These are phyloP conservation scores for Meyerozyma guilliermondii DNA, from an alignment of 1,139 yeast genomes.

Conservation along the genomic window DNA sequence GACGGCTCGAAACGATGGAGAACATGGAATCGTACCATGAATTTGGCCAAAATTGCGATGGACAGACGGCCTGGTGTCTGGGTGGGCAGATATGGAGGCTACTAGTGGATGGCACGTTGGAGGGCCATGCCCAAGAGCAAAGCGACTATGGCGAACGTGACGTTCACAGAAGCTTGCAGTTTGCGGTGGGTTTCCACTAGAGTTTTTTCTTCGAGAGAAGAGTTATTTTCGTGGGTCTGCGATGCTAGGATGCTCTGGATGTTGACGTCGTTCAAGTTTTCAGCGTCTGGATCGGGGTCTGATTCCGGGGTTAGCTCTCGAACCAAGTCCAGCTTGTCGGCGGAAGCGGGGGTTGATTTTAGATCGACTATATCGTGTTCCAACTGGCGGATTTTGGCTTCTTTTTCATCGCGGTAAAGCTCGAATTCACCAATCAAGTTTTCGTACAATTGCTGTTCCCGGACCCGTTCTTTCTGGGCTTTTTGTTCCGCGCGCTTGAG, in stretches of 20 bases:
- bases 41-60: not conserved
- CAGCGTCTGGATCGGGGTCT: not conserved
- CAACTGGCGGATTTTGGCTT: not conserved
- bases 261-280: not conserved
- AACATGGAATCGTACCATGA: not conserved
- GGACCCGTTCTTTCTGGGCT: not conserved
- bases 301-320: not conserved
- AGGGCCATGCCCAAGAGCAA: not conserved
- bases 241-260: not conserved
- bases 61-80: not conserved
- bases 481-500: not conserved
- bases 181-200: not conserved
- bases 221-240: not conserved
- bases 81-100: too few species aligned
- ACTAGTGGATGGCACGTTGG: not conserved
- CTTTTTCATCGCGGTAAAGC: not conserved
- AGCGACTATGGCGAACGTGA: not conserved
- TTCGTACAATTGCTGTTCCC: not conserved
- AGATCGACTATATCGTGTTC: not conserved
- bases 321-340: not conserved
- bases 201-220: not conserved
- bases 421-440: constrained; percentile 1
- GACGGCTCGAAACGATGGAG: not conserved
- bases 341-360: not conserved
- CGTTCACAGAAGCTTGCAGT: not conserved